Base-by-base conservation (phyloP, 2,329 filamentous ascomycete species). In the Coleophoma cylindrospora region DNA sequence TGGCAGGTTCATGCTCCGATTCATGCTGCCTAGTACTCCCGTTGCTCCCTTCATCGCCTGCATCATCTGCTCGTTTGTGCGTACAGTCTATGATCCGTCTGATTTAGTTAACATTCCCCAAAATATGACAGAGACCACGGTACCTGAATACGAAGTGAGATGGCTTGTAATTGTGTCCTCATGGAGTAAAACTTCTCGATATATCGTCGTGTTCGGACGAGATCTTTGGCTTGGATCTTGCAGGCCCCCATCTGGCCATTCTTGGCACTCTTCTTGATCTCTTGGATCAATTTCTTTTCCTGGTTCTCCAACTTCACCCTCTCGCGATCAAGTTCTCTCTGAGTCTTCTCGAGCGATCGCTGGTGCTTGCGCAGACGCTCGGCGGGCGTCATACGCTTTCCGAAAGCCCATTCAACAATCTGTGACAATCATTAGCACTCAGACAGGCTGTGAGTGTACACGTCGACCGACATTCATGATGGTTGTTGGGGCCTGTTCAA, bases 51-150 rank as follows among this genome's bases (percentile, higher is more conserved):
- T 99, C 94, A 99, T 97, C 9, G 91, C 94, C 70, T 96, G 90
- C 91, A 96, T 96, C 94, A 99, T 99, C 71, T 97, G 92, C 69
- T 99, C 94, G 70, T 99, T 99, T 59, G 91, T 96, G 57, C 94
- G 85, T 57, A 97, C 92, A 45, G 94, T 99, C 89, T 96, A 62
- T 34, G 13, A 14, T 11, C 32, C 33, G 34, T 43, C 43, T 27
- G 36, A 40, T 52, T 19, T 27, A 47, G 45, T 27, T 6, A 3
- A 27, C 6, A 5, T 27, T 10, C 27, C 7, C 27, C 9, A 27
- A 27, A 27, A 27, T 27, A 27, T 27, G 7, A 13, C 6, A 41
- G 40, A 41, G 13, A 4, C 15, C 19, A 13, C 12, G 15, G 15
- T 73, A 94, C 90, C 82, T 97, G 94, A 65, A 99, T 91, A 41